These are phyloP conservation scores for Coemansia sp. DNA, from an alignment of 192 early-diverging fungal species.

Conservation along the genomic window DNA sequence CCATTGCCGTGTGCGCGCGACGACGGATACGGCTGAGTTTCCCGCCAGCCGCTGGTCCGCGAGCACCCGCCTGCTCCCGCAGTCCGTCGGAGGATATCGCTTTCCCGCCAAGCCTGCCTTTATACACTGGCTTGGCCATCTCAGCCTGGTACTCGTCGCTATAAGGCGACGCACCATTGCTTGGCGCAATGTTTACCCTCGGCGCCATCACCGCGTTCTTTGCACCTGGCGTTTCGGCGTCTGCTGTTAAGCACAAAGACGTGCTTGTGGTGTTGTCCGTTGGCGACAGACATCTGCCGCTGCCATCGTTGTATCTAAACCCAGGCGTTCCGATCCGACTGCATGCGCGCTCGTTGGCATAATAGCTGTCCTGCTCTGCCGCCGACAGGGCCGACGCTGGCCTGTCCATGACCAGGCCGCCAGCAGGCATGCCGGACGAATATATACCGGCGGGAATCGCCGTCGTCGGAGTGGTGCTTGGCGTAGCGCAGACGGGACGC, in stretches of 20 bases:
- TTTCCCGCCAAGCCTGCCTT: background rate
- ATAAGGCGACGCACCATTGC: background rate
- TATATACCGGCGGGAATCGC: background rate
- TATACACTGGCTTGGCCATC: background rate
- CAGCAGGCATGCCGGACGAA: background rate
- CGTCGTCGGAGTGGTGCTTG: background rate
- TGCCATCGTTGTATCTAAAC: background rate
- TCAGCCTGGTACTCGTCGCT: constrained; percentile 3
- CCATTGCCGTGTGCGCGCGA: background rate
- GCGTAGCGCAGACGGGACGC: background rate
- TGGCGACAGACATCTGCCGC: background rate
- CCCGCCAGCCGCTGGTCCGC: background rate
- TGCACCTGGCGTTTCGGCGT: background rate
- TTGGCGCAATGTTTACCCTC: background rate
- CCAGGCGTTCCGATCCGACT: background rate
- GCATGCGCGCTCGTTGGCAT: background rate
- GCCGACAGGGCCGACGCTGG: background rate
- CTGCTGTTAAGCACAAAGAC: background rate
- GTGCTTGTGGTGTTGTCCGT: background rate
- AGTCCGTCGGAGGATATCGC: background rate
- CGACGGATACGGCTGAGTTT: constrained; percentile 5
- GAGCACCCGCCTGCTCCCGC: background rate
- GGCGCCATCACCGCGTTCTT: background rate
- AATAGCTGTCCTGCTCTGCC: background rate
- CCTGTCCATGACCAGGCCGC: background rate